Base-by-base conservation (phyloP, 345 rosid species). In the Hevea brasiliensis region DNA sequence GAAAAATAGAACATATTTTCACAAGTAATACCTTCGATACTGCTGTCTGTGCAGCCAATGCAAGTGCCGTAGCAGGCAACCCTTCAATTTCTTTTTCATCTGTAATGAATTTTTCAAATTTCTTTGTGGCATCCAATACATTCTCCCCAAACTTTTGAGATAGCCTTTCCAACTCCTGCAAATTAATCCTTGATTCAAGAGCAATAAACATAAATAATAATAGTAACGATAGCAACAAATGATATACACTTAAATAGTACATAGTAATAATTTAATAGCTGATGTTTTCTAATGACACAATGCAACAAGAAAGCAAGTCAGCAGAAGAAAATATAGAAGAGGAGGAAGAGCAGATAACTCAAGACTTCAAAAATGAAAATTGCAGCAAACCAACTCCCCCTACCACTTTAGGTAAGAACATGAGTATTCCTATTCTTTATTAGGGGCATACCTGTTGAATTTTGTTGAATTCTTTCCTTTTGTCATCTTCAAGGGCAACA, bases 81-180 rank as follows among this genome's bases (percentile, higher is more conserved):
- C 98, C 98, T 32, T 92, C 93, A n/a, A 94, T 83, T 70, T 88
- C 97, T 72, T 84, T 89, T 82, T 92, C 87, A 81, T 90, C 91
- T 3, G 88, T 88, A 57, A 94, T 85, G 67, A 90, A 72, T 78
- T 90, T 94, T 83, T 92, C 97, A 87, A 88, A 94, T 64, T 82
- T 88, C 83, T 92, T 94, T 77, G 97, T 94, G 72, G 97, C 89
- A 73, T 94, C 98, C 84, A 94, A 80, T 69, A 90, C 95, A 73
- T 94, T 94, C 83, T 92, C 97, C 60, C 64, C 84, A 70, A 94
- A 94, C 77, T 90, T 94, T 68, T 88, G 91, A 50, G 97, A 85
- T 55, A 90, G 81, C 71, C 85, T 89, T 71, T 89, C 88, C 67
- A 94, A 82, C 83, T 94, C 97, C 98, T 94, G 84, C 9, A 73